A percentile compares a stretch with the other conserved stretches of the same genome.
Conservation (phyloP, 768 basidiomycete genomes). For the Lentinula aciculospora region DNA sequence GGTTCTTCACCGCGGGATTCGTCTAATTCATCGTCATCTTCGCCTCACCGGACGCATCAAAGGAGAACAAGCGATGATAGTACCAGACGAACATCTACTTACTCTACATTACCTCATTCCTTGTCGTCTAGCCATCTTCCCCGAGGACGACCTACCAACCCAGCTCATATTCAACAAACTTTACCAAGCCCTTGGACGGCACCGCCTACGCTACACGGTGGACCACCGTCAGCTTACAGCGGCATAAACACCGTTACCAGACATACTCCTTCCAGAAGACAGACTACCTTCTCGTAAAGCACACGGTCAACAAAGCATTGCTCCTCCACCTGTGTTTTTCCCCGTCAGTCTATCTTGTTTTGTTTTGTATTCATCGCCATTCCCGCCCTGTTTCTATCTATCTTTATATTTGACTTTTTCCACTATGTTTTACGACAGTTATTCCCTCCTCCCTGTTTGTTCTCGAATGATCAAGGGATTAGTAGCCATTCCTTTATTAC, state of each 20-base stretch:
- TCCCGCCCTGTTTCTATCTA: too few relatives aligned
- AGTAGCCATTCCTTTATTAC: background rate
- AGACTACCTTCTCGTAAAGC: conserved; percentile 7
- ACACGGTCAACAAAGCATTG: background rate
- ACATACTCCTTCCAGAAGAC: conserved; percentile 7
- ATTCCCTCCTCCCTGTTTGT: background rate
- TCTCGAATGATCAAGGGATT: too few relatives aligned
- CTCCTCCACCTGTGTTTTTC: too few relatives aligned
- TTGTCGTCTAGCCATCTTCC: conserved; percentile 10
- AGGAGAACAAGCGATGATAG: conserved; percentile 16
- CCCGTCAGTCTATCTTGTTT: too few relatives aligned
- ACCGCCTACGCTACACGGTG: conserved; percentile 18
- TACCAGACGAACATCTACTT: conserved; percentile 1
- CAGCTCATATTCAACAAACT: conserved; percentile 19
- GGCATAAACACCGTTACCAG: background rate
- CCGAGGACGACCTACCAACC: conserved; percentile 17
- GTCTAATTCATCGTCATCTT: conserved; percentile 29
- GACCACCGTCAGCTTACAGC: background rate
- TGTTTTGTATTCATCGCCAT: background rate
- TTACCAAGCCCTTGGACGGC: conserved; percentile 36
- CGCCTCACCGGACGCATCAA: conserved; percentile 23
- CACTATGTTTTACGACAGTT: background rate
- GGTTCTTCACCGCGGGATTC: conserved; percentile 25
- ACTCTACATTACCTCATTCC: conserved; percentile 10
- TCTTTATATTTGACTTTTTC: background rate